Base-by-base conservation (phyloP, 2,329 filamentous ascomycete genomes). In the Colletotrichum sp. region DNA sequence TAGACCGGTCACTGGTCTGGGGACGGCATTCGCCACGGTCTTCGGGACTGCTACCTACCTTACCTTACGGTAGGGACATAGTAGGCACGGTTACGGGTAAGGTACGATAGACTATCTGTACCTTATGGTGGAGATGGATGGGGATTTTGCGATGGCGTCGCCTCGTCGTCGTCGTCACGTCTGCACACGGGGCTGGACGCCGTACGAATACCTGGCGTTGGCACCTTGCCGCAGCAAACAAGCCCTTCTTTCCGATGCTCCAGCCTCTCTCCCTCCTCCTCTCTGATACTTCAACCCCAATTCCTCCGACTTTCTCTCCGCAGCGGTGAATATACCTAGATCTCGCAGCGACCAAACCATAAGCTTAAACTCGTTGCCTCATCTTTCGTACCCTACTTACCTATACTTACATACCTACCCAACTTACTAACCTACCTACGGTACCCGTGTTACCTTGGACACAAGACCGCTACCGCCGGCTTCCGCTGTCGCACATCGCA, bases 151-250 rank as follows among this genome's bases (percentile, higher is more conserved):
- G 18, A 48, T 48, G 43, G 43, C 43, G 43, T 48, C 43, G 62
- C 38, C 69, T 68, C 21, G 34, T 34, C 64, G 56, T 58, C 56
- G 73, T 75, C 73, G 73, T 75, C 62, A 75, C 62, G 69, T 63
- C 58, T 68, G 63, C 55, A 48, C 55, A 58, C 16, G 34, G 38
- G 66, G 61, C 55, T 38, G 24, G 43, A 56, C 28, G 43, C 26
- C n/a, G 43, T 48, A 48, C 43, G 43, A 56, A 48, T 56, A 36
- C 64, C 64, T 56, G 26, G 28, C 43, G 24, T 48, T 16, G n/a
- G 21, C 36, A 65, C 26, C 24, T 55, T 67, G 55, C 64, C 48
- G 61, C 61, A 38, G 61, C 34, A 63, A 63, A 36, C 36, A 38
- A 38, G 30, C n/a, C 34, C 18, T 16, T 36, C 36, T 30, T 16